A percentile compares a stretch with the other conserved stretches of the same genome.
Conservation (phyloP, 371 early-diverging fungal genomes). For the Lichtheimia ramosa region DNA sequence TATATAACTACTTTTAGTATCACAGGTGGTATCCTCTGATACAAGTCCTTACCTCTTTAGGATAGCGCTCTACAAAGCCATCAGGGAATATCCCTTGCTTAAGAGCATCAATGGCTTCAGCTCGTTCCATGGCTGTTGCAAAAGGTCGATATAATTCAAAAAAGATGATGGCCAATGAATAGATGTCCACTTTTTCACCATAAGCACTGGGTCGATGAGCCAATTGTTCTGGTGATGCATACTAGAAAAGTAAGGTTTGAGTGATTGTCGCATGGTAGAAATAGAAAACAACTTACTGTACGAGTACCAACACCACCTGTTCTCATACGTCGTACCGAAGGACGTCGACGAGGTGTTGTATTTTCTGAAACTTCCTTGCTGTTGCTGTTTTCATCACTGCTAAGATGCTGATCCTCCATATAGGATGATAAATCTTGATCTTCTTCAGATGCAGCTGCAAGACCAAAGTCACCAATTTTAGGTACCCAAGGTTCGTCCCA, state of each 20-base stretch:
- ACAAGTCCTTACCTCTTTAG: slow-evolving; percentile 64
- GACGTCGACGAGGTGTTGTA: not conserved
- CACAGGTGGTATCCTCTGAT: no score
- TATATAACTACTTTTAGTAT: slow-evolving; percentile 5
- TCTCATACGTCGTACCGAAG: slow-evolving; percentile 17
- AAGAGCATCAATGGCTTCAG: slow-evolving; percentile 58
- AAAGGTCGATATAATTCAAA: slow-evolving; percentile 73
- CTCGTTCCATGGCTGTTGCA: slow-evolving; percentile 66
- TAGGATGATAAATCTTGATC: slow-evolving; percentile 7
- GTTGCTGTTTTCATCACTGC: not conserved
- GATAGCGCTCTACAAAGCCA: slow-evolving; percentile 72
- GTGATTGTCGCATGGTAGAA: not conserved
- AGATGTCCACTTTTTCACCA: slow-evolving; percentile 70
- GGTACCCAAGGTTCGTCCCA: slow-evolving; percentile 54
- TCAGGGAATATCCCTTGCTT: slow-evolving; percentile 71
- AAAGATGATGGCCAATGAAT: slow-evolving; percentile 70
- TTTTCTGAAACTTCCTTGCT: slow-evolving; percentile 2
- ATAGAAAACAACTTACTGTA: slow-evolving; percentile 44
- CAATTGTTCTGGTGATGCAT: slow-evolving; percentile 94
- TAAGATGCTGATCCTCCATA: not conserved
- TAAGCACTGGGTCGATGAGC: slow-evolving; percentile 54
- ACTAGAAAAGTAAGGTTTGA: slow-evolving; percentile 36
- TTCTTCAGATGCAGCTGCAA: slow-evolving; percentile 60
- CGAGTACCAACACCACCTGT: slow-evolving; percentile 75
- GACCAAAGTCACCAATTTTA: slow-evolving; percentile 89